A percentile compares a stretch with the other conserved stretches of the same genome.
Conservation (phyloP, 768 basidiomycete genomes). For the Infundibulicybe gibba region DNA sequence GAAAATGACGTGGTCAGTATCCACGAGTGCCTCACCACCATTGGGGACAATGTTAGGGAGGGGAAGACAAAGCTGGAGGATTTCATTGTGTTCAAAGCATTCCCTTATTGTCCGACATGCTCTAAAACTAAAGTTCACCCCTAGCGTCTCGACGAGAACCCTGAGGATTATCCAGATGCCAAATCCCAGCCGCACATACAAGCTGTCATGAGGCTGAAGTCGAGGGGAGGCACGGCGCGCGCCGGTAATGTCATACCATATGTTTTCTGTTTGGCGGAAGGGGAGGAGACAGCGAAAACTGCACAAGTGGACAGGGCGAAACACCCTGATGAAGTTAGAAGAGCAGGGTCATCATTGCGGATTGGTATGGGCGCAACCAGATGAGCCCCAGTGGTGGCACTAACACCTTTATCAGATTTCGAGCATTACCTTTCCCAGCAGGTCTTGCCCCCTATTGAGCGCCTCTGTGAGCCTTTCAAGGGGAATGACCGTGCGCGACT, state of each 20-base stretch:
- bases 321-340: slow-evolving; percentile 90
- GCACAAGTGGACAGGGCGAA: slow-evolving; percentile 87
- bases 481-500: slow-evolving; percentile 90
- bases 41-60: slow-evolving; percentile 75
- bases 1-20: slow-evolving; percentile 88
- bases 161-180: slow-evolving; percentile 94
- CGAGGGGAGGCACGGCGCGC: slow-evolving; percentile 74
- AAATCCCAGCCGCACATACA: slow-evolving; percentile 97
- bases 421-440: slow-evolving; percentile 91
- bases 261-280: slow-evolving; percentile 82
- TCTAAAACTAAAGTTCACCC: too few relatives aligned
- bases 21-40: slow-evolving; percentile 80
- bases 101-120: background rate
- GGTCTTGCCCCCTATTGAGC: slow-evolving; percentile 90
- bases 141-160: slow-evolving; percentile 93
- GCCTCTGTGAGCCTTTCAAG: slow-evolving; percentile 94
- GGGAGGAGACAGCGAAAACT: slow-evolving; percentile 64
- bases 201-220: slow-evolving; percentile 88
- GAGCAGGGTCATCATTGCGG: slow-evolving; percentile 57
- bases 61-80: slow-evolving; percentile 86
- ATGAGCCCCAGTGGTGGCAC: too few relatives aligned
- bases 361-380: slow-evolving; percentile 51
- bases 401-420: slow-evolving; percentile 53
- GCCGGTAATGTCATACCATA: slow-evolving; percentile 95
- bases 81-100: slow-evolving; percentile 85